Conservation (phyloP, 202 grass and related monocot species). For the Cymbopogon flexuosus region DNA sequence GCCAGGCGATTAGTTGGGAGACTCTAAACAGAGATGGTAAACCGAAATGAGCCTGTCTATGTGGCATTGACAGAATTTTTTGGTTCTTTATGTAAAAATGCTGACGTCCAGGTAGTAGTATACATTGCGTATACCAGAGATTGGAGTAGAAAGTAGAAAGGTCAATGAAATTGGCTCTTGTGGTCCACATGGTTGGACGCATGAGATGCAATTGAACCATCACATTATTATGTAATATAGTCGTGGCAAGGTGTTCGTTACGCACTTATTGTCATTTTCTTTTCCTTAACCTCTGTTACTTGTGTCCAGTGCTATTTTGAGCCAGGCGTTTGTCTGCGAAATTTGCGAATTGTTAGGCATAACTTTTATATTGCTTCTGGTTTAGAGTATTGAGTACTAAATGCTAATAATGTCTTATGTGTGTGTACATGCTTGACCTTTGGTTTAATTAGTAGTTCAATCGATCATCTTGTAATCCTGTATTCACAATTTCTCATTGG, state of each 20-base stretch:
- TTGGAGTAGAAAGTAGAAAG: not conserved
- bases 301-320: not conserved
- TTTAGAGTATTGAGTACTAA: not conserved
- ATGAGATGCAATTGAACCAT: conserved; percentile 1
- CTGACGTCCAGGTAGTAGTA: conserved; percentile 9
- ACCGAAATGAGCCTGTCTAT: conserved; percentile 35
- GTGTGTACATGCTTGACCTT: not conserved
- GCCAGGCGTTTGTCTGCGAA: not conserved
- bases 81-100: conserved; percentile 23
- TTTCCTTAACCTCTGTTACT: not conserved
- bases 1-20: conserved; percentile 90
- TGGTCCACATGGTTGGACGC: not conserved
- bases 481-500: too few species aligned
- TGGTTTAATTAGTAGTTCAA: too few species aligned
- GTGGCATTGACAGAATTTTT: not conserved
- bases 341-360: not conserved
- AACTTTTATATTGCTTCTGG: not conserved
- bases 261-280: not conserved
- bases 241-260: not conserved
- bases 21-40: conserved; percentile 76
- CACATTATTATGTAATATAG: not conserved
- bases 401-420: not conserved
- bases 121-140: not conserved
- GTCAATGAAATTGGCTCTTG: not conserved
- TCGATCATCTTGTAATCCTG: too few species aligned